Evolutionary conservation across 2,329 filamentous ascomycete genomes (phyloP), one percentile per base, ranked within the genome.

Genomic region (Cladosporium colombiae): DNA sequence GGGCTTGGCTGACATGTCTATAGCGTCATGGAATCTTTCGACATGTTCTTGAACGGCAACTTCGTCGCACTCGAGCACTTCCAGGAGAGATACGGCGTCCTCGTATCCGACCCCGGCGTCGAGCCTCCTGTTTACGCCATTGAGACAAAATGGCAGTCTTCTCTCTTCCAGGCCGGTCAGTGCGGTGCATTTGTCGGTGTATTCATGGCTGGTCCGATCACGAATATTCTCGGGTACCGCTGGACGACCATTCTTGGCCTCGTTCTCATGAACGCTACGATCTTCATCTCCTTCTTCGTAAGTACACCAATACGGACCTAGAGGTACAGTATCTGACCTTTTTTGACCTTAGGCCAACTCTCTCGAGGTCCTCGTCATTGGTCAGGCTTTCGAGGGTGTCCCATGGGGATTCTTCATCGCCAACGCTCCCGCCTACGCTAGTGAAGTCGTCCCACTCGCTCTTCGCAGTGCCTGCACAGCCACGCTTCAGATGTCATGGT

Each of bases 401-500:
- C 63, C 63, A 1, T 88, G 86, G 86, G 86, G 86, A 27, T 82
- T 88, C 70, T 88, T 88, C 74, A 86, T 87, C 67, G 85, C 86
- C 70, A 87, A 87, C 71, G 81, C 85, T 5, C 86, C 86, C 0
- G 86, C 86, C 16, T 84, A 84, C 70, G 82, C 82, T n/a, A 82
- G 81, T 40, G 84, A 86, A 73, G 89, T 92, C 65, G 91, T 89
- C 73, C 90, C 90, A 4, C 85, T 92, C 8, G 86, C 88, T 57
- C 83, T 92, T 61, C 86, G 90, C 67, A 89, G 89, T 64, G 89
- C 89, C 73, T 78, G 90, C 69, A 91, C 89, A 0, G 91, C 89
- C 6, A 92, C 91, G 68, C 86, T 91, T 78, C 91, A 91, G 79
- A 88, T 90, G 73, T 91, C 89, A 81, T 92, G 89, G 89, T 89